Evolutionary conservation across 2,329 filamentous ascomycete genomes (phyloP), one percentile per base, ranked within the genome.

Genomic region (Talaromyces islandicus): DNA sequence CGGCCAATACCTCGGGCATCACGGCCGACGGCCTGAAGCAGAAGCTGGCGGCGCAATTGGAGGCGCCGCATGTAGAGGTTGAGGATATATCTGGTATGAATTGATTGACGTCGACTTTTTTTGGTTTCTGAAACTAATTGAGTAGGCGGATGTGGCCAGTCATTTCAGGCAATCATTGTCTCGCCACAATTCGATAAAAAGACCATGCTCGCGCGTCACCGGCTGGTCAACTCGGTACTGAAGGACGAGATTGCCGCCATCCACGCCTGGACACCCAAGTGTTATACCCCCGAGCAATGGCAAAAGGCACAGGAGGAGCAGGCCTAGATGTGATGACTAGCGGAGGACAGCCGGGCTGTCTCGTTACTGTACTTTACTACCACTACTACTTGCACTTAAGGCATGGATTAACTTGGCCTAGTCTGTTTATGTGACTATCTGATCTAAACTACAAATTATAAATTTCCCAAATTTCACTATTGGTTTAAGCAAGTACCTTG

Each of bases 251-350:
- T 97, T 73, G 90, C 90, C 17, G 85, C 84, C 65, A 96, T 97
- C 68, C 92, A 97, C 79, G 92, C 92, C 43, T 97, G 92, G 92
- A 95, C 91, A 59, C 91, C 92, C 29, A 95, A 92, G 77, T 96
- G 92, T 74, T 89, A 92, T 78, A 97, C 92, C 9, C 90, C 91
- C 0, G 90, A 92, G 69, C 91, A 97, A 79, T 96, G 89, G 86
- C 85, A 90, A 77, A 86, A 85, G 75, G 84, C 88, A 75, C 81
- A 83, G 64, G 71, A 76, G 66, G 71, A 67, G n/a, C n/a, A n/a
- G 64, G 60, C 50, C 60, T 56, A 67, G 59, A 53, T 27, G 14
- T 5, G 35, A 56, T 38, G 14, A 35, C 41, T 32, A 43, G 35
- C 11, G 48, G 29, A 25, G 51, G 30, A 54, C 50, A 51, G 54